Conservation (phyloP, 345 rosid genomes). For the Lepidium aucheri region DNA sequence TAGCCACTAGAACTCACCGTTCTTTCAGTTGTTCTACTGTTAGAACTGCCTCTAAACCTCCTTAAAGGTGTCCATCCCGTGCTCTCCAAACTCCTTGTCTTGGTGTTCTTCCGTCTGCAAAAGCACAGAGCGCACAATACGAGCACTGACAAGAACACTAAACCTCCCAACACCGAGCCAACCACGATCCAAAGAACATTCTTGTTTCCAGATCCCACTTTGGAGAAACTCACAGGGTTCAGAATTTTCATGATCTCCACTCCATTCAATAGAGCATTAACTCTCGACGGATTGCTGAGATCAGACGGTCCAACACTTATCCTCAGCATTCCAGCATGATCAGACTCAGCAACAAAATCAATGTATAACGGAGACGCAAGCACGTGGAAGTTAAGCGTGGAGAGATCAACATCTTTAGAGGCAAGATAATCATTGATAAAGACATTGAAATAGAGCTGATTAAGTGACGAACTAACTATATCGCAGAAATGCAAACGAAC, state of each 20-base stretch:
- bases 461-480: constrained; percentile 63
- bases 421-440: constrained; percentile 60
- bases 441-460: constrained; percentile 72
- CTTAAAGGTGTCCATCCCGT: constrained; percentile 76
- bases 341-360: constrained; percentile 67
- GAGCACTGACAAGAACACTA: constrained; percentile 32
- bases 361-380: constrained; percentile 68
- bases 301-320: constrained; percentile 84
- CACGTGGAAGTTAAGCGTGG: constrained; percentile 46
- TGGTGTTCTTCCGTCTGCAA: constrained; percentile 25
- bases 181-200: constrained; percentile 38
- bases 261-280: constrained; percentile 79
- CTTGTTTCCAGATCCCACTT: constrained; percentile 30
- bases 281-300: constrained; percentile 45
- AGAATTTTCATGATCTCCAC: constrained; percentile 82
- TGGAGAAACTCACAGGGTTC: constrained; percentile 18
- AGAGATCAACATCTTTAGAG: constrained; percentile 66
- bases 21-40: constrained; percentile 63
- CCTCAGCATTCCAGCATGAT: constrained; percentile 39
- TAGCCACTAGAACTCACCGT: constrained; percentile 58
- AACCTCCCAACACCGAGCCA: constrained; percentile 56
- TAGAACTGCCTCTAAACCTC: constrained; percentile 61
- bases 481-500: constrained; percentile 95
- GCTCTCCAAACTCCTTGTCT: constrained; percentile 51
- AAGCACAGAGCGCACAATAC: constrained; percentile 28